Evolutionary conservation across 2,329 filamentous ascomycete species (phyloP), one percentile per base, ranked within the genome.

Genomic region (Phialophora chinensis): DNA sequence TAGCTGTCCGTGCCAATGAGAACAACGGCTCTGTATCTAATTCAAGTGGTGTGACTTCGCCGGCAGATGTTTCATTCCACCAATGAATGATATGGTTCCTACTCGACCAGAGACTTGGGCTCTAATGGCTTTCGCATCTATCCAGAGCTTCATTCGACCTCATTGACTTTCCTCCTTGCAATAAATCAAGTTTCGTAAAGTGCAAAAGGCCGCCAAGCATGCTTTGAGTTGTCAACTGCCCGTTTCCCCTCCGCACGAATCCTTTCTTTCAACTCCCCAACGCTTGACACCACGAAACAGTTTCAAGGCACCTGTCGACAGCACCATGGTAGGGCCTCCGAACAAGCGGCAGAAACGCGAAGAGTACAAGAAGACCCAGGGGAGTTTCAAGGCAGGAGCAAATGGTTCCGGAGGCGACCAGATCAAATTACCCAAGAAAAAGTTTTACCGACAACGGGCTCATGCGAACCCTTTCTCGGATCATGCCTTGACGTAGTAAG

Each of bases 381-480:
- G 58, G 58, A 49, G 42, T 25, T 55, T 60, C 20, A 63, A 58
- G 29, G 49, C 60, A 35, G 69, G 71, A 49, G 73, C 76, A 57
- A 72, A 69, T 38, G 33, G 35, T 8, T 14, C 52, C 25, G 71
- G 73, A 33, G 68, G 69, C 42, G 70, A 66, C 38, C 69, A 81
- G 47, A 80, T 87, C 7, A 85, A 88, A 73, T 81, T 97, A 74
- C 95, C 95, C 10, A 90, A 92, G 80, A 99, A 99, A 84, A 94
- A 91, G 82, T 97, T 95, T 81, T 99, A 97, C 79, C 88, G 95
- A 63, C 95, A 99, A 80, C 87, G 95, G 78, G 95, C 95, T 44
- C 95, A 99, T 81, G 95, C 95, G 69, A 99, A 99, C 81, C 93
- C 94, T 6, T 99, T 99, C 81, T 97, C 94, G 2, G 95, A 99